Base-by-base conservation (phyloP, 1,284 basidiomycete genomes). In the Heterobasidion annosum region DNA sequence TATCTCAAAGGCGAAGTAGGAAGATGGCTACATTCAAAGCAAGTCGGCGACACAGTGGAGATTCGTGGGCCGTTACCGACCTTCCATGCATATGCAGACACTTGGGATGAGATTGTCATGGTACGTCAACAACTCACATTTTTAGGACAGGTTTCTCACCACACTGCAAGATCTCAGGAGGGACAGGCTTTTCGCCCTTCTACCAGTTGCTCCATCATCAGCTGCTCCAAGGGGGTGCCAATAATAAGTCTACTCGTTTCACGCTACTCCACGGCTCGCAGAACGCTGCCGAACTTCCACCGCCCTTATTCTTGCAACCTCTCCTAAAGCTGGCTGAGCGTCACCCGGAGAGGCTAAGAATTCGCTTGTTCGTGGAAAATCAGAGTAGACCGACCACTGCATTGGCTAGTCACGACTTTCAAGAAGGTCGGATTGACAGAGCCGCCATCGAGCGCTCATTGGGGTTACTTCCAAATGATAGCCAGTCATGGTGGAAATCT, bases 111-210 rank as follows among this genome's bases (percentile, higher is more conserved):
- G 58, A 70, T 93, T 52, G 70, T 93, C 16, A 83, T 93, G 82
- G 91, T 85, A 65, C 52, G 78, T 64, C 18, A 12, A 12, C 45
- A 10, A n/a, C 15, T 37, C n/a, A 15, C n/a, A 25, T 40, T 42
- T 25, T 34, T n/a, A 10, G 8, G 12, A 12, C 46, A 6, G 42
- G 16, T 18, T 51, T 34, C 47, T 19, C 34, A 51, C 3, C 25
- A 18, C 15, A 8, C 50, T 34, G 16, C 33, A 54, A 92, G 89
- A 82, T 92, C 52, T 91, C 87, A 45, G 89, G 89, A 43, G 89
- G 89, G 34, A 92, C 90, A 3, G 89, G 90, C 32, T 82, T 92
- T 50, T 84, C 89, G 12, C 89, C 89, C 6, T 90, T 91, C 62
- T 81, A 81, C 63, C 89, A 92, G 64, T 70, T 89, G 33, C 58